These are phyloP conservation scores for Trichosporon inkin DNA, from an alignment of 1,284 basidiomycete species.

Conservation along the genomic window DNA sequence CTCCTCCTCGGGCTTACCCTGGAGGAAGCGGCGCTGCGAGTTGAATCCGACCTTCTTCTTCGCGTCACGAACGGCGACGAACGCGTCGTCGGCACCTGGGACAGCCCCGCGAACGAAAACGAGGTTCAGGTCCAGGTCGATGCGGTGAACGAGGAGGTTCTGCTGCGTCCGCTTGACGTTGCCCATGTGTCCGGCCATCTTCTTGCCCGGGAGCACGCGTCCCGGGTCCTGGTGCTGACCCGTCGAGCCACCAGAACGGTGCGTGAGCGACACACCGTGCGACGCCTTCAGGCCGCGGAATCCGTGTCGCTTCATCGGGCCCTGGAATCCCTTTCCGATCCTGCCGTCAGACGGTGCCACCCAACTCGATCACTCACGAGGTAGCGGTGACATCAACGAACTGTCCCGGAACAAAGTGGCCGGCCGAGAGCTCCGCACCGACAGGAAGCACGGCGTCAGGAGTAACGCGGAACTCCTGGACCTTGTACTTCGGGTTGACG, in stretches of 20 bases:
- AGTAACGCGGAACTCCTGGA: conserved; percentile 86
- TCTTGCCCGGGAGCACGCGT: conserved; percentile 91
- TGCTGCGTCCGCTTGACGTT: conserved; percentile 76
- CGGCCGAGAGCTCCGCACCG: conserved; percentile 81
- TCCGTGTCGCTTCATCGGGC: conserved; percentile 94
- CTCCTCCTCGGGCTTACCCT: conserved; percentile 69
- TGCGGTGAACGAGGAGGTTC: conserved; percentile 82
- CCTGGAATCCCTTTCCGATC: conserved; percentile 95
- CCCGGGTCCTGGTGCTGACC: conserved; percentile 97
- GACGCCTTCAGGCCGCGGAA: conserved; percentile 88
- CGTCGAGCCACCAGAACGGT: conserved; percentile 88
- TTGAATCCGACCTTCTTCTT: conserved; percentile 72
- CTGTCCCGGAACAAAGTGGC: conserved; percentile 97
- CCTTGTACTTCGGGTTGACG: conserved; percentile 77
- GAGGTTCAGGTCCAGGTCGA: conserved; percentile 80
- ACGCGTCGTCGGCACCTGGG: conserved; percentile 55
- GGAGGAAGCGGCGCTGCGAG: conserved; percentile 55
- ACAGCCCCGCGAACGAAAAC: conserved; percentile 70
- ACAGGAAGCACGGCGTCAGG: conserved; percentile 84
- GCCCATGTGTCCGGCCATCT: conserved; percentile 96
- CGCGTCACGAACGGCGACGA: conserved; percentile 69
- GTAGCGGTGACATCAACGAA: conserved; percentile 90
- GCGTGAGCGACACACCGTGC: conserved; percentile 94
- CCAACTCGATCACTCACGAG: conserved; percentile 60
- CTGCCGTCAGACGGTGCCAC: not conserved